Conservation (phyloP, 164 flowering plant genomes). For the Tetrastigma voinierianum region DNA sequence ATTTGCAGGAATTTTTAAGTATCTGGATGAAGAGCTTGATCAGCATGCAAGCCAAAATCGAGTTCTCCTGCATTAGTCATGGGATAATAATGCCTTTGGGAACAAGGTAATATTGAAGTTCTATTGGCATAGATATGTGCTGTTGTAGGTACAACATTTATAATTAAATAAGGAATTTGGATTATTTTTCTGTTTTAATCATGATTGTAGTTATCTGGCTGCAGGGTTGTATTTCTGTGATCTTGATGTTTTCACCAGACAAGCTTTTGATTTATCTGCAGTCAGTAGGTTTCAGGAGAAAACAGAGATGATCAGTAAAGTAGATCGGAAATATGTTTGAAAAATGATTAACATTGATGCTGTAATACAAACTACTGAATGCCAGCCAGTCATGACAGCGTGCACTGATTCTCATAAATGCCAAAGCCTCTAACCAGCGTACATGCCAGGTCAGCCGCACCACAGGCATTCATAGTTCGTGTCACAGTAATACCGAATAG, state of each 20-base stretch:
- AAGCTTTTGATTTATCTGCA: constrained; percentile 81
- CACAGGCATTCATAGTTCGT: no score
- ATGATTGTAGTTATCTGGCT: background rate
- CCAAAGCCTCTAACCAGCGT: no score
- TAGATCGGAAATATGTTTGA: no score
- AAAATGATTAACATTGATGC: no score
- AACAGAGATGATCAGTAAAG: constrained; percentile 81
- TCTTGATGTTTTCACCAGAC: constrained; percentile 69
- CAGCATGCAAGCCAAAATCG: constrained; percentile 65
- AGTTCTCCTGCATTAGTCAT: constrained; percentile 57
- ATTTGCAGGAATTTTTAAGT: constrained; percentile 89
- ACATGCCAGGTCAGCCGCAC: no score
- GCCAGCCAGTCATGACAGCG: no score
- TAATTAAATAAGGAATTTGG: background rate
- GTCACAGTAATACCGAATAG: no score
- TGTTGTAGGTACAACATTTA: background rate
- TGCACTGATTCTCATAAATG: no score
- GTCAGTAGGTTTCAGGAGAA: constrained; percentile 90
- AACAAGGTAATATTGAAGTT: constrained; percentile 57
- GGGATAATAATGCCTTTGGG: constrained; percentile 84
- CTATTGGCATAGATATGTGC: background rate
- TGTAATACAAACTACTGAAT: no score
- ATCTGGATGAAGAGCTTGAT: constrained; percentile 73
- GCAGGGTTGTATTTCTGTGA: constrained; percentile 88
- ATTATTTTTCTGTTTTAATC: background rate